Evolutionary conservation across 352 stramenopile species (phyloP), one percentile per base, ranked within the genome.

Genomic region (Aphanomyces astaci): DNA sequence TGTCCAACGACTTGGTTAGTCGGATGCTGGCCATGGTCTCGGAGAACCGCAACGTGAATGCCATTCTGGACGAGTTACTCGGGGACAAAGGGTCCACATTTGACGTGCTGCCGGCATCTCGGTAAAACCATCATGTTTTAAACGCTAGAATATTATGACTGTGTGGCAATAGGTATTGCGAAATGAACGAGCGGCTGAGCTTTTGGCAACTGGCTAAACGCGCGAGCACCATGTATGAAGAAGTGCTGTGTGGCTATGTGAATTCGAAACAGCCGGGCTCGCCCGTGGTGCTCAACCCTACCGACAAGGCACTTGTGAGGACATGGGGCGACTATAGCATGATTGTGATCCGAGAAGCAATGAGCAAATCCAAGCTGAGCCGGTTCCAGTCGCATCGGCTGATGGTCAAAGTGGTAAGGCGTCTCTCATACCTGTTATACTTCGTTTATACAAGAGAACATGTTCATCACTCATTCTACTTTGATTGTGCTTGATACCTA

Each of bases 21-120:
- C 87, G 81, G 11, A 90, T 93, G 10, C 75, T 96, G 24, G 89
- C 89, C 0, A 93, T 95, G 82, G 91, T 96, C 30, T 84, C 86
- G 0, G 89, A 96, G 65, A 91, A 86, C 46, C 82, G 84, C 28
- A 80, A 92, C 40, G 88, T 96, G 4, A 86, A 90, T 17, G 75
- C 84, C 33, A 87, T 90, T 27, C 64, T 96, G 4, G 81, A 93
- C 49, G 81, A 93, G 54, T 65, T 94, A 17, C 71, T 96, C 3
- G 81, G 85, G 0, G 77, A 81, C 0, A 72, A 84, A 3, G 88
- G 88, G 0, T 76, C 82, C 17, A 82, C 87, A 31, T 90, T 95
- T 46, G 83, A 93, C 33, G 78, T 95, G 4, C 75, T 87, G 32
- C 63, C 74, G n/a, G 86, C 80, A 4, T 74, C 71, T 17, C 64